These are phyloP conservation scores for Camellia lanceoleosa DNA, from an alignment of 148 eudicot genomes.

Conservation along the genomic window DNA sequence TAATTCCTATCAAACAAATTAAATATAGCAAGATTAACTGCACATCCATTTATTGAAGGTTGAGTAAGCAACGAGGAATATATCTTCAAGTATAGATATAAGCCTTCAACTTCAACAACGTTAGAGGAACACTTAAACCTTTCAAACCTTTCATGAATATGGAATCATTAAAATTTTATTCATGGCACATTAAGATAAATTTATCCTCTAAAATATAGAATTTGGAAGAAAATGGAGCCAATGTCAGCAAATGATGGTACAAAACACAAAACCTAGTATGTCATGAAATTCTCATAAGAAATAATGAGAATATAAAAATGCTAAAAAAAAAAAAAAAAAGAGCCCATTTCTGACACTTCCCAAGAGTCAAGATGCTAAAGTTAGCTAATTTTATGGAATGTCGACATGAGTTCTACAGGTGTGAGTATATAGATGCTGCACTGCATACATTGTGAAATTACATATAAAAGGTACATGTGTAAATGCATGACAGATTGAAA, in stretches of 20 bases:
- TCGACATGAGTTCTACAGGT: background rate
- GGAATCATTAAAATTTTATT: background rate
- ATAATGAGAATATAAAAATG: background rate
- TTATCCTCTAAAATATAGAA: background rate
- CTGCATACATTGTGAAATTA: background rate
- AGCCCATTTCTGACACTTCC: background rate
- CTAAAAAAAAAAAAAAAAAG: background rate
- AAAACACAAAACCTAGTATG: background rate
- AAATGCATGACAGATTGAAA: background rate
- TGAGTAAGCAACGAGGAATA: background rate
- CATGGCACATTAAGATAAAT: background rate
- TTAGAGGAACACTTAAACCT: background rate
- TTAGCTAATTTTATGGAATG: background rate
- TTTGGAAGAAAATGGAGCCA: background rate
- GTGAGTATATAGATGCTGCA: background rate
- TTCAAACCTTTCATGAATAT: background rate
- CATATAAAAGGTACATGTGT: background rate
- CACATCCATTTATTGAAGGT: too few species aligned
- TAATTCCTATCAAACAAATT: too few species aligned
- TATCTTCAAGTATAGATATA: background rate
- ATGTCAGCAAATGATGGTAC: background rate
- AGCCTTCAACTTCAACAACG: background rate
- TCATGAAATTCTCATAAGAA: background rate
- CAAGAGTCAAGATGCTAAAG: background rate
- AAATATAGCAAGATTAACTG: too few species aligned